Conservation (phyloP, 371 early-diverging fungal genomes). For the Lichtheimia hyalospora region DNA sequence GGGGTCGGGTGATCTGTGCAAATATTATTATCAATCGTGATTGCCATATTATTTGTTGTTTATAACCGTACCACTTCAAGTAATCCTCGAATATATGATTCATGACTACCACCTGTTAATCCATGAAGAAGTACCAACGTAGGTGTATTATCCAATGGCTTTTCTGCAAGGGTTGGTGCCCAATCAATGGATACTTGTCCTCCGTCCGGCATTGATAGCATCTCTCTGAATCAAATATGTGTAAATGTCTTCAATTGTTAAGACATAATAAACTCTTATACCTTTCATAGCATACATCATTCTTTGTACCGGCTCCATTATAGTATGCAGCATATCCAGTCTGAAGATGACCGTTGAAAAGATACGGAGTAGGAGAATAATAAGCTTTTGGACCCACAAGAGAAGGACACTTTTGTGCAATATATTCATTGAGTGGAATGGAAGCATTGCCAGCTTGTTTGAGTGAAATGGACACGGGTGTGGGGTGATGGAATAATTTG, state of each 20-base stretch:
- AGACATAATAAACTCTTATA: constrained; percentile 6
- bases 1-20: constrained; percentile 38
- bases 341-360: constrained; percentile 63
- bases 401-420: constrained; percentile 42
- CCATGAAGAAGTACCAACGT: constrained; percentile 85
- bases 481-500: constrained; percentile 14
- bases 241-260: background rate
- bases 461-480: constrained; percentile 9
- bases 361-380: constrained; percentile 54
- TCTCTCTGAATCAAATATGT: constrained; percentile 48
- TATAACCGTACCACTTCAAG: constrained; percentile 52
- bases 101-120: constrained; percentile 87
- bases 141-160: constrained; percentile 59
- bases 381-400: constrained; percentile 40
- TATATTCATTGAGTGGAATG: constrained; percentile 34
- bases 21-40: constrained; percentile 2
- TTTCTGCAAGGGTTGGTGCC: constrained; percentile 54
- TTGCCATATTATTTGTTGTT: constrained; percentile 11
- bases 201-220: constrained; percentile 74
- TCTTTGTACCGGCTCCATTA: constrained; percentile 28
- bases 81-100: constrained; percentile 80
- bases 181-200: constrained; percentile 90
- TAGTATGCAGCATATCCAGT: constrained; percentile 62
- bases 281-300: constrained; percentile 57
- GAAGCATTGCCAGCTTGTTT: constrained; percentile 15